Percentiles rank a stretch among this genome's conserved stretches.
Evolutionary conservation across 208 protist genomes (phyloP).

Genomic region (Angomonas ambiguus): DNA sequence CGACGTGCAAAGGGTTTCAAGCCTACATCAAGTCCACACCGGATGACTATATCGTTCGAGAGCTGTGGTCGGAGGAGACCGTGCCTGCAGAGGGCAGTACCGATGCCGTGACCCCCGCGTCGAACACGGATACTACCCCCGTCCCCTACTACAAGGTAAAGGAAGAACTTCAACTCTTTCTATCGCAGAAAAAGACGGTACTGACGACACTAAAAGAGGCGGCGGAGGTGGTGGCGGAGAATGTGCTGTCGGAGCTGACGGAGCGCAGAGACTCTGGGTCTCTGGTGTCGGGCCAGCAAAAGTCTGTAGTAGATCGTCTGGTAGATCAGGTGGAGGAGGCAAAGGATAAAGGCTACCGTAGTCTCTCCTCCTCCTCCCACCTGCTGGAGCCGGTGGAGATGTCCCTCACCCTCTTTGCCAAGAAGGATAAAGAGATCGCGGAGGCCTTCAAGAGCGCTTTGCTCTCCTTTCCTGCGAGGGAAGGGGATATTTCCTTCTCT

Average conservation of each 20-base stretch:
- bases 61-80: conserved; percentile 49
- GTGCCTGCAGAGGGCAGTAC: neutral
- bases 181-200: conserved; percentile 31
- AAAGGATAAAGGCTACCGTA: conserved; percentile 58
- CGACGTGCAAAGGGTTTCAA: conserved; percentile 72
- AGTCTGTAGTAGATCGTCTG: conserved; percentile 9
- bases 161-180: conserved; percentile 33
- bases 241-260: conserved; percentile 40
- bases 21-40: conserved; percentile 67
- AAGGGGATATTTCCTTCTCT: conserved; percentile 72
- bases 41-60: conserved; percentile 67
- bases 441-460: conserved; percentile 60
- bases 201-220: conserved; percentile 43
- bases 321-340: conserved; percentile 1
- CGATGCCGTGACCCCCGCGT: neutral
- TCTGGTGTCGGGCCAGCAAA: conserved; percentile 45
- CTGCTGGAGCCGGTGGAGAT: conserved; percentile 73
- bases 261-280: conserved; percentile 49
- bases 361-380: conserved; percentile 72
- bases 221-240: conserved; percentile 45
- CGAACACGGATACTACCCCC: neutral
- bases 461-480: conserved; percentile 51
- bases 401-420: conserved; percentile 42
- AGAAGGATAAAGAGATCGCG: conserved; percentile 46
- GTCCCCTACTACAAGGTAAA: conserved; percentile 24